Percentiles rank a stretch among this genome's conserved stretches.
Evolutionary conservation across 2,329 filamentous ascomycete genomes (phyloP).

Genomic region (Ophiostoma novo-ulmi): DNA sequence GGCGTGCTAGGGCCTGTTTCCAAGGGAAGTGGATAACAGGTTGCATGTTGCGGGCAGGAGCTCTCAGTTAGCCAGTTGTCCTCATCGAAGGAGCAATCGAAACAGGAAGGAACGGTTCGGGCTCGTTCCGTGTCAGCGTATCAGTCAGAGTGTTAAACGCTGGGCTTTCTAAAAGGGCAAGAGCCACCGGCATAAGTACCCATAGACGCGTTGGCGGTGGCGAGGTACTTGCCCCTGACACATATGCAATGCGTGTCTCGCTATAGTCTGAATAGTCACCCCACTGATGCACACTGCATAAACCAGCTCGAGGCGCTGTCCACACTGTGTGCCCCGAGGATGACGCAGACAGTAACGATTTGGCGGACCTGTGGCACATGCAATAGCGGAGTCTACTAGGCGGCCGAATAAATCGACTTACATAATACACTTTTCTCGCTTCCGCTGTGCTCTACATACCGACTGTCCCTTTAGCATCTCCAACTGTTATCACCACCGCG

Average conservation of each 20-base stretch:
- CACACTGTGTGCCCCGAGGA: neutral
- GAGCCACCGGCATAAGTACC: neutral
- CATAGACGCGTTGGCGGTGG: neutral
- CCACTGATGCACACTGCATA: neutral
- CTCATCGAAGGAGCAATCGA: slow-evolving; percentile 16
- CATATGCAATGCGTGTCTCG: neutral
- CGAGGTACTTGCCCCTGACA: slow-evolving; percentile 9
- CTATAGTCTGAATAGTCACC: neutral
- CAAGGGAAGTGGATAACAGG: slow-evolving; percentile 16
- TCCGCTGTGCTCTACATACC: neutral
- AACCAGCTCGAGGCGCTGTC: neutral
- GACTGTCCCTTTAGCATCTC: neutral
- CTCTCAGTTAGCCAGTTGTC: slow-evolving; percentile 23
- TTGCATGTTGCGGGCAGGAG: neutral
- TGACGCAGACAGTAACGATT: slow-evolving; percentile 8
- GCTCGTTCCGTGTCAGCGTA: neutral
- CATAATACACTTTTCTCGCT: neutral
- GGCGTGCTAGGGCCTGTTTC: slow-evolving; percentile 15
- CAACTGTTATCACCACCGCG: neutral
- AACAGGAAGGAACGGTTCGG: slow-evolving; percentile 11
- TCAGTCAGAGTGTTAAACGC: neutral
- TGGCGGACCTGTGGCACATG: slow-evolving; percentile 4
- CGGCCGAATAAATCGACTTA: slow-evolving; percentile 17
- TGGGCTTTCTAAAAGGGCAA: neutral
- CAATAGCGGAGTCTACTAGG: slow-evolving; percentile 17